Conservation (phyloP, 148 eudicot species). For the Pharnaceum exiguum region DNA sequence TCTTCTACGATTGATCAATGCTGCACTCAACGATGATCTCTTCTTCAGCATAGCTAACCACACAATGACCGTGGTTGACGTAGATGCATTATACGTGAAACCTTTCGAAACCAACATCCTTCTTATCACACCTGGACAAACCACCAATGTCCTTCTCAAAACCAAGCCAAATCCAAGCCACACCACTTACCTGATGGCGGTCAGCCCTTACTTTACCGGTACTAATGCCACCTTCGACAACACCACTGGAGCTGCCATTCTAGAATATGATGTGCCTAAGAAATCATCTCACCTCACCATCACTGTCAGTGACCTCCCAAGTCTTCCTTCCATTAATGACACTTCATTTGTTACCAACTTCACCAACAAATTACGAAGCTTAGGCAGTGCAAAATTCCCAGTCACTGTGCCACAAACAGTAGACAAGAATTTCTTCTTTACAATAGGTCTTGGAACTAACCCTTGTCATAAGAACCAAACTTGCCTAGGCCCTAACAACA, state of each 20-base stretch:
- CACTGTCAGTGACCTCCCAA: conserved; percentile 4
- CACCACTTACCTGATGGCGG: conserved; percentile 45
- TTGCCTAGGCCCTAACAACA: conserved; percentile 47
- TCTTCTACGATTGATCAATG: conserved; percentile 50
- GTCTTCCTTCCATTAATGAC: conserved; percentile 38
- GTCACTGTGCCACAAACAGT: conserved; percentile 42
- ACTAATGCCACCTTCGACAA: conserved; percentile 50
- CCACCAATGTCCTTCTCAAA: conserved; percentile 47
- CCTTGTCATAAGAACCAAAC: conserved; percentile 51
- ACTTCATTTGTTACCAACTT: conserved; percentile 39
- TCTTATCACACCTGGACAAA: conserved; percentile 45
- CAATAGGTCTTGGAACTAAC: conserved; percentile 37
- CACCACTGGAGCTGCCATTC: conserved; percentile 40
- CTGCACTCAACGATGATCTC: conserved; percentile 59
- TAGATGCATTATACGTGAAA: conserved; percentile 49
- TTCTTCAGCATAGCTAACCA: conserved; percentile 52
- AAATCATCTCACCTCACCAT: conserved; percentile 7
- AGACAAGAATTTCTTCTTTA: conserved; percentile 38
- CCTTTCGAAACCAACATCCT: conserved; percentile 42
- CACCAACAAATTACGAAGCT: conserved; percentile 29
- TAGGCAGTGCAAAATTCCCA: conserved; percentile 32
- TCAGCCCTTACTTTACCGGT: conserved; percentile 48
- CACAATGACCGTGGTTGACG: conserved; percentile 41
- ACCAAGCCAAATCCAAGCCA: conserved; percentile 24
- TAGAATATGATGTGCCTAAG: conserved; percentile 32